Base-by-base conservation (phyloP, 257 asterid genomes). In the Jacaranda copaia region DNA sequence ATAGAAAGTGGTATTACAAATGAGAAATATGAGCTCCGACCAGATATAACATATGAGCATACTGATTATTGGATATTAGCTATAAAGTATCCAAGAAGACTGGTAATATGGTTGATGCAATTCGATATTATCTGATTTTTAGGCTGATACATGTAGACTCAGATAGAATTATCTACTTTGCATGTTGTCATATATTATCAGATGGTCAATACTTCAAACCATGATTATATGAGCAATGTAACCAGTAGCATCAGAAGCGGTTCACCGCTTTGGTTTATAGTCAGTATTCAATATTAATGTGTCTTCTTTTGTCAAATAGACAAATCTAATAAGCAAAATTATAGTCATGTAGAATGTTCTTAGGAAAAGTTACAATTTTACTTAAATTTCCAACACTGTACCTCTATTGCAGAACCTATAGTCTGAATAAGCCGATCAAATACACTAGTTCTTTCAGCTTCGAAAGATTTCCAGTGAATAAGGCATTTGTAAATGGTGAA, bases 341-440 rank as follows among this genome's bases (percentile, higher is more conserved):
- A 39, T 18, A 67, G 16, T 36, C 12, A 40, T 48, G 45, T 35
- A 74, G 71, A 70, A 70, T 71, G 73, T 48, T 36, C 60, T 9
- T 39, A 55, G 38, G 72, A 65, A 16, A 45, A 43, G 14, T 58
- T 0, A 55, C 8, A 16, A 5, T 14, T 53, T 10, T 19, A 51
- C 13, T 42, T 16, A 51, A 38, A 14, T 66, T 53, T 14, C 43
- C 40, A 61, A 52, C 53, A 10, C 52, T 55, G 51, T 79, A 93
- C 98, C 98, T 93, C 97, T 67, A 92, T 88, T 65, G 90, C 89
- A 62, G 94, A 92, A 83, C 98, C 98, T 59, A 93, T 85, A 61
- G 86, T 74, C 80, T 87, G 90, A 85, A 93, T 90, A 76, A 93
- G 92, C 57, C 92, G 93, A 85, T 93, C 98, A 74, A 90, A 93